Conservation (phyloP, 495 filamentous ascomycete genomes). For the Penicillium subrubescens region DNA sequence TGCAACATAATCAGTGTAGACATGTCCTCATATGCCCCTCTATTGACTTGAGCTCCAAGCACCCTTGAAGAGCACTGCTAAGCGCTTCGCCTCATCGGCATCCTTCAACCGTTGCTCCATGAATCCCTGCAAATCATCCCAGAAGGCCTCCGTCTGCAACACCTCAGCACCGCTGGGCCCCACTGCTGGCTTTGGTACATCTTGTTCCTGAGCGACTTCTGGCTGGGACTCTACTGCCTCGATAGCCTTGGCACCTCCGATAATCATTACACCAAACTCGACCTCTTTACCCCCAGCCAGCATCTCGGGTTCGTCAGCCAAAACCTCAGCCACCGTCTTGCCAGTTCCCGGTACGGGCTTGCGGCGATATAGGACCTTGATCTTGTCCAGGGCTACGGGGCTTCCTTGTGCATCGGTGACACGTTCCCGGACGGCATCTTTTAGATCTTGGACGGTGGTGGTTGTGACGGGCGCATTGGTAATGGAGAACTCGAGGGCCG, state of each 20-base stretch:
- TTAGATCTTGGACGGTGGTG: slow-evolving; percentile 74
- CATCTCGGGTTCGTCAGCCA: slow-evolving; percentile 45
- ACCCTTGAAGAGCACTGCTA: slow-evolving; percentile 65
- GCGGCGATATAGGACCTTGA: slow-evolving; percentile 80
- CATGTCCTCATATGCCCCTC: not conserved
- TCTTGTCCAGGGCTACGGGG: slow-evolving; percentile 58
- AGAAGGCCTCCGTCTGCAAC: slow-evolving; percentile 75
- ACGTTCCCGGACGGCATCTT: slow-evolving; percentile 58
- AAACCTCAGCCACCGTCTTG: slow-evolving; percentile 54
- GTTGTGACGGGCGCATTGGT: slow-evolving; percentile 56
- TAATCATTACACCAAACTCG: slow-evolving; percentile 85
- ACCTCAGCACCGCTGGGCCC: slow-evolving; percentile 59
- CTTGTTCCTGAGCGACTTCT: slow-evolving; percentile 34
- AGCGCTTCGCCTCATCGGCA: slow-evolving; percentile 63
- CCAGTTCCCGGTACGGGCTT: slow-evolving; percentile 73
- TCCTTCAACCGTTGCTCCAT: slow-evolving; percentile 77
- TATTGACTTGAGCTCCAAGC: slow-evolving; percentile 58
- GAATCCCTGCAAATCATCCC: slow-evolving; percentile 82
- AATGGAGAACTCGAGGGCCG: slow-evolving; percentile 63
- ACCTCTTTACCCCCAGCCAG: slow-evolving; percentile 47
- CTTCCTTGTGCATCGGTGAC: slow-evolving; percentile 37
- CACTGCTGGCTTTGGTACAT: slow-evolving; percentile 50
- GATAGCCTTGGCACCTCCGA: slow-evolving; percentile 58
- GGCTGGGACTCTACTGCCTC: slow-evolving; percentile 28
- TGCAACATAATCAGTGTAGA: not conserved